Base-by-base conservation (phyloP, 2,329 filamentous ascomycete genomes). In the Cladophialophora exuberans region DNA sequence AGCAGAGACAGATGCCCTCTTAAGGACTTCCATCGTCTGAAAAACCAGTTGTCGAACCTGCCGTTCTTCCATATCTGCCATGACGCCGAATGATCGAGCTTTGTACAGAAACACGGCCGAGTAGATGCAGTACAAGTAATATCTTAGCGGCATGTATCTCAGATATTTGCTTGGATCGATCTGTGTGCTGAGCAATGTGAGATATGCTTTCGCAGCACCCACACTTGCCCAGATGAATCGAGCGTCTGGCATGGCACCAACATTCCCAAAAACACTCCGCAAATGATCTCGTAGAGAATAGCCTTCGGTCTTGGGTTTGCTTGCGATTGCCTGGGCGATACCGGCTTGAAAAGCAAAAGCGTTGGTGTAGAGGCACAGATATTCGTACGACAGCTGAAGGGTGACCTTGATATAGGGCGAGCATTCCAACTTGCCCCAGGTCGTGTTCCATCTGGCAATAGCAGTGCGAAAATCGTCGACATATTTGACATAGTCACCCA, bases 281-380 rank as follows among this genome's bases (percentile, higher is more conserved):
- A 76, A 62, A 56, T 74, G 72, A 36, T 77, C 69, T 61, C 71
- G 66, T 15, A 65, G 51, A 36, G 67, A 65, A 45, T 67, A 61
- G 33, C 67, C 62, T 59, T 74, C 65, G 42, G 68, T 66, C 36
- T 64, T 62, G 22, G 61, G 59, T 63, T 73, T 73, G 54, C 65
- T 68, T 43, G 68, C 76, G 60, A 72, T 70, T 52, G 70, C 80
- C 65, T 78, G 80, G 62, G 71, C 83, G 45, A 81, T 83, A 1
- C 85, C 87, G 2, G 87, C 86, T 66, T 90, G 87, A 62, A 89
- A 89, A 1, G 86, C 87, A 65, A 89, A 90, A 0, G 87, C 86
- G 55, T 88, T 89, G 45, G 86, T 87, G 67, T 90, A 90, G 1
- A 90, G 76, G 5, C 86, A 79, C 1, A 90, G 72, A 64, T 89